Base-by-base conservation (phyloP, 371 early-diverging fungal species). In the Basidiobolus meristosporus region DNA sequence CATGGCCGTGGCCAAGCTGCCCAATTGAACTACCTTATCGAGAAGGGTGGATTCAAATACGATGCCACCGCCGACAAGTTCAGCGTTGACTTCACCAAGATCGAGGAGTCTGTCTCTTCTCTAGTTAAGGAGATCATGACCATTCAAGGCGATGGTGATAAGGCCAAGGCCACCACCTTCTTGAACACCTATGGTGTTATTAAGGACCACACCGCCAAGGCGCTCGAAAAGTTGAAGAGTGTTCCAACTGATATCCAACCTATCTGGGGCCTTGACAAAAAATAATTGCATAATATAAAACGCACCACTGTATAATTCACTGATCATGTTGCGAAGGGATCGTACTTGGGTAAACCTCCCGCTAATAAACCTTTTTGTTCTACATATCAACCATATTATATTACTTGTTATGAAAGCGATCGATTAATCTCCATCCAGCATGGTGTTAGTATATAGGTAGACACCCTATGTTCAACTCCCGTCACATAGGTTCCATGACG, bases 141-240 rank as follows among this genome's bases (percentile, higher is more conserved):
- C 11, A 62, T 82, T 26, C 82, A 84, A 60, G 84, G 82, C 3
- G 65, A 82, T 52, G 84, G 84, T 31, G 69, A 73, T 52, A 81
- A 81, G 52, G 40, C 56, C n/a, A 56, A 60, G 5, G 83, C 78
- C 3, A 59, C 56, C 32, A 64, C 36, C 11, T 82, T 84, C 53
- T 62, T 64, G 9, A 52, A 55, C 9, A 60, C 59, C 37, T 81
- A 82, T 38, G 82, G 75, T 15, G 47, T 52, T 0, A 50, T 77
- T 32, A 46, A 59, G 14, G 47, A 55, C 0, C 45, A 58, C 7
- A 74, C 75, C 21, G 54, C 61, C 39, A 31, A 45, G 14, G 70
- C 77, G 2, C 45, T 84, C 46, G 60, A 58, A 3, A 59, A 47
- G 16, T 62, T 84, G 43, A 67, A 65, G 42, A 31, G 44, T 38